Evolutionary conservation across 805 yeast genomes (phyloP).

Genomic region (Candida maris): DNA sequence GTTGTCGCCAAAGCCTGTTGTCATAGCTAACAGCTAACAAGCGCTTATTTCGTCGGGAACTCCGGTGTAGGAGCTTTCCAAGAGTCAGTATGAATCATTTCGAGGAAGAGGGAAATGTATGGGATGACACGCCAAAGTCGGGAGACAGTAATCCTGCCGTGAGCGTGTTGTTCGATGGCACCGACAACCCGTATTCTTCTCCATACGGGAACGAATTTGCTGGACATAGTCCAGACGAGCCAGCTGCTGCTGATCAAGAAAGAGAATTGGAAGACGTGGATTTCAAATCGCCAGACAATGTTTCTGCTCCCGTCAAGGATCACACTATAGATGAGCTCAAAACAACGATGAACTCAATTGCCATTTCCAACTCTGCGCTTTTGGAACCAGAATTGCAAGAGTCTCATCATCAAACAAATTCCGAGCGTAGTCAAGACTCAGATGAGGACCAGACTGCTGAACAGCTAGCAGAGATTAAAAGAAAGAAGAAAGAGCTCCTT

Average conservation of each 20-base stretch:
- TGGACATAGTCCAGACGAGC: not conserved
- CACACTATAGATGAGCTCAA: slow-evolving; percentile 14
- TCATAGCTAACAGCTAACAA: not conserved
- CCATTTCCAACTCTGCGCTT: slow-evolving; percentile 7
- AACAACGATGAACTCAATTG: slow-evolving; percentile 22
- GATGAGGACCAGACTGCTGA: slow-evolving; percentile 6
- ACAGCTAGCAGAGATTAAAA: slow-evolving; percentile 21
- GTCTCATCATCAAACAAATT: slow-evolving; percentile 7
- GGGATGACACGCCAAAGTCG: slow-evolving; percentile 56
- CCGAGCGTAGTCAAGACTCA: slow-evolving; percentile 7
- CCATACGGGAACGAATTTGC: slow-evolving; percentile 15
- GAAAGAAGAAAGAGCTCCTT: slow-evolving; percentile 36
- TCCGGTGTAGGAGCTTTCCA: not conserved
- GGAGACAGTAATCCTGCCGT: slow-evolving; percentile 23
- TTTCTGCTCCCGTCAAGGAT: slow-evolving; percentile 3
- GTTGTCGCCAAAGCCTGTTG: too few species aligned
- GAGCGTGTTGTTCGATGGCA: slow-evolving; percentile 20
- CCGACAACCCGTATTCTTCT: slow-evolving; percentile 22
- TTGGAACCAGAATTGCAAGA: not conserved
- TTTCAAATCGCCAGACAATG: slow-evolving; percentile 14
- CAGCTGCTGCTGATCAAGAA: too few species aligned
- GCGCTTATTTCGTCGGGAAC: not conserved
- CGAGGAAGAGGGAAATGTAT: slow-evolving; percentile 30
- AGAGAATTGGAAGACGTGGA: slow-evolving; percentile 21
- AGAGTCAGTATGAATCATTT: slow-evolving; percentile 20